These are phyloP conservation scores for Diaporthe vexans DNA, from an alignment of 2,329 filamentous ascomycete species.

Conservation along the genomic window DNA sequence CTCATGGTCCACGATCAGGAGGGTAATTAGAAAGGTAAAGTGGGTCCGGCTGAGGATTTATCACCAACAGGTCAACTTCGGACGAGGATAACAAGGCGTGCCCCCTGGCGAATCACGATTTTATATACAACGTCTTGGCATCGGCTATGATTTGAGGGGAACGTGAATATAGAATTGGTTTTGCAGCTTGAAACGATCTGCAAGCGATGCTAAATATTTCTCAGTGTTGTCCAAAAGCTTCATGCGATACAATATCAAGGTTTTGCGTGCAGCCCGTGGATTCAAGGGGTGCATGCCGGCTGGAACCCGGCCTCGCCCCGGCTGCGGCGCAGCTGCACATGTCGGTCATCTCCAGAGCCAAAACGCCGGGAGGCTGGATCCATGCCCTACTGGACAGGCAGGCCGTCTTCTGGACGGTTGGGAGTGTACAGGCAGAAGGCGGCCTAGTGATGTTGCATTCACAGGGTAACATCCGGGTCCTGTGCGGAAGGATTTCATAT, in stretches of 20 bases:
- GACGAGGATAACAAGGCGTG: constrained; percentile 9
- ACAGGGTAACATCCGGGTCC: constrained; percentile 20
- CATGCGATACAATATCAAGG: neutral
- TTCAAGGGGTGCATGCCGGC: neutral
- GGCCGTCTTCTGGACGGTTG: neutral
- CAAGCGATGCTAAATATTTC: too few species aligned
- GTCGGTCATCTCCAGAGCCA: constrained; percentile 2
- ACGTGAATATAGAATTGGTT: neutral
- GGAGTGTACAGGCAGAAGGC: neutral
- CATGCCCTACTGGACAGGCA: neutral
- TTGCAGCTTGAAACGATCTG: neutral
- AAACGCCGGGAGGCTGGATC: constrained; percentile 3
- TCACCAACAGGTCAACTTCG: constrained; percentile 1
- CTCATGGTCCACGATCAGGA: constrained; percentile 3
- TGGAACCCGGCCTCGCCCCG: constrained; percentile 7
- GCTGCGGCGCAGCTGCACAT: constrained; percentile 4
- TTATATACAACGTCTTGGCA: neutral
- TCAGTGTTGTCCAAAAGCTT: neutral
- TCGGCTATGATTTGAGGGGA: neutral
- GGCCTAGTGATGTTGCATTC: constrained; percentile 4
- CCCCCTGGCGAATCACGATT: neutral
- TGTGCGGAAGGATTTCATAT: constrained; percentile 14
- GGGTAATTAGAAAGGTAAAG: constrained; percentile 6
- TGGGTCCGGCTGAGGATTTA: constrained; percentile 1
- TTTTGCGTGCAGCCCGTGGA: neutral